Evolutionary conservation across 2,329 filamentous ascomycete genomes (phyloP).

Genomic region (Colletotrichum tofieldiae): DNA sequence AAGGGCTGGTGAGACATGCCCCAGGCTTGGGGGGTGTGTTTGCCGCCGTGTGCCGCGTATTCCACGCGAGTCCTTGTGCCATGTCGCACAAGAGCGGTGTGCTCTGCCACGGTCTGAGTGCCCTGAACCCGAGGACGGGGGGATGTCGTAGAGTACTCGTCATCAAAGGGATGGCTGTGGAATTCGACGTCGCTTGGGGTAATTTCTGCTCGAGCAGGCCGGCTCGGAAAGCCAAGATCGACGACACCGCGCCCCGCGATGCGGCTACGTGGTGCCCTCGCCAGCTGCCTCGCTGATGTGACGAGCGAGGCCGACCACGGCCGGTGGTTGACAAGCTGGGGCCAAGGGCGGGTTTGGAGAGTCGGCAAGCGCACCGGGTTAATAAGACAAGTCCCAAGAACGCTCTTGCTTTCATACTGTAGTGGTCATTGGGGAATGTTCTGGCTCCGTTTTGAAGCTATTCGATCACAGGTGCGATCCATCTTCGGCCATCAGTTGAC

Average conservation of each 20-base stretch:
- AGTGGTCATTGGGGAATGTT: too few species aligned
- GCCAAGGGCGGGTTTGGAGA: too few species aligned
- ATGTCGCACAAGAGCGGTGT: neutral
- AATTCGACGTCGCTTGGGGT: neutral
- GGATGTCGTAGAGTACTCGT: neutral
- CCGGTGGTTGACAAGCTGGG: too few species aligned
- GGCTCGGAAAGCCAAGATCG: neutral
- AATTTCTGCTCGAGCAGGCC: neutral
- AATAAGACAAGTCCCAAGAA: too few species aligned
- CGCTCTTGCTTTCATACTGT: too few species aligned
- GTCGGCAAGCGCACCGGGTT: too few species aligned
- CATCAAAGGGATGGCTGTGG: slow-evolving; percentile 15
- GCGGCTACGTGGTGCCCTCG: too few species aligned
- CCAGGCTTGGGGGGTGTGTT: neutral
- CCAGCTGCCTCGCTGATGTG: too few species aligned
- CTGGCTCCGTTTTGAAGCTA: too few species aligned
- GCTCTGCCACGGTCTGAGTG: neutral
- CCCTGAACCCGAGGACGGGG: neutral
- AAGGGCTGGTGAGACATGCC: slow-evolving; percentile 5
- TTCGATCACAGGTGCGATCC: too few species aligned
- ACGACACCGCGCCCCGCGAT: neutral
- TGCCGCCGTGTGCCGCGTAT: neutral
- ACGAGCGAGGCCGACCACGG: too few species aligned
- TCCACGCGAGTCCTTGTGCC: neutral
- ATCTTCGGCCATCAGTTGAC: too few species aligned